A percentile compares a stretch with the other conserved stretches of the same genome.
These are phyloP conservation scores for Penstemon barbatus DNA, from an alignment of 257 asterid species.

Conservation along the genomic window DNA sequence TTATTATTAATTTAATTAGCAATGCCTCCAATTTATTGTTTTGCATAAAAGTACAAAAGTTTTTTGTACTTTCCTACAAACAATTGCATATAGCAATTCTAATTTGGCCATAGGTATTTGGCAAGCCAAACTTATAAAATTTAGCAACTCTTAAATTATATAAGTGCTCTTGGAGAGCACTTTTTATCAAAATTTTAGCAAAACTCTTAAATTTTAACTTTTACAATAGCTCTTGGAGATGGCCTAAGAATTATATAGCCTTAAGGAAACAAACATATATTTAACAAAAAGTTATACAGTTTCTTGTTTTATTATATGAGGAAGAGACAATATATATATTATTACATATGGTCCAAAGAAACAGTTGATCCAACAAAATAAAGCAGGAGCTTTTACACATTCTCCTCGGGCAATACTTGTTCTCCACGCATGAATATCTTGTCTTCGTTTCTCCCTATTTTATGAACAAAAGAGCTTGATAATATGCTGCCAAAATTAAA, in stretches of 20 bases:
- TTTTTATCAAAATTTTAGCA: too few species aligned
- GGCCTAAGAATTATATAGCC: constrained; percentile 3
- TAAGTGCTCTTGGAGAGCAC: too few species aligned
- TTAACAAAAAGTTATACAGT: neutral
- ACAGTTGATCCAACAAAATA: constrained; percentile 33
- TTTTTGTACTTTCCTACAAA: too few species aligned
- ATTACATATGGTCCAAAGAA: neutral
- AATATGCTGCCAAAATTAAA: constrained; percentile 33
- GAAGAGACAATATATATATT: neutral
- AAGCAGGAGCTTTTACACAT: constrained; percentile 18
- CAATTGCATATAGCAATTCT: too few species aligned
- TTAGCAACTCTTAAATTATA: too few species aligned
- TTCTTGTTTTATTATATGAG: constrained; percentile 25
- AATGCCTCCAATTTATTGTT: too few species aligned
- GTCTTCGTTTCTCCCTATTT: constrained; percentile 28
- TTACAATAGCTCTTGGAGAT: too few species aligned
- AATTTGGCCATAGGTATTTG: too few species aligned
- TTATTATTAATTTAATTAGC: too few species aligned
- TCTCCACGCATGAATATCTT: constrained; percentile 35
- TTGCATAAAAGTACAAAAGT: too few species aligned
- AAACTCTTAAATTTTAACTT: too few species aligned
- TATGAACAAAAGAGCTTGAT: constrained; percentile 24
- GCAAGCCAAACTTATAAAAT: too few species aligned
- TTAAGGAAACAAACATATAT: neutral
- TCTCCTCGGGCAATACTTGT: constrained; percentile 25